Base-by-base conservation (phyloP, 208 protist species). In the Trypanosoma brucei region DNA sequence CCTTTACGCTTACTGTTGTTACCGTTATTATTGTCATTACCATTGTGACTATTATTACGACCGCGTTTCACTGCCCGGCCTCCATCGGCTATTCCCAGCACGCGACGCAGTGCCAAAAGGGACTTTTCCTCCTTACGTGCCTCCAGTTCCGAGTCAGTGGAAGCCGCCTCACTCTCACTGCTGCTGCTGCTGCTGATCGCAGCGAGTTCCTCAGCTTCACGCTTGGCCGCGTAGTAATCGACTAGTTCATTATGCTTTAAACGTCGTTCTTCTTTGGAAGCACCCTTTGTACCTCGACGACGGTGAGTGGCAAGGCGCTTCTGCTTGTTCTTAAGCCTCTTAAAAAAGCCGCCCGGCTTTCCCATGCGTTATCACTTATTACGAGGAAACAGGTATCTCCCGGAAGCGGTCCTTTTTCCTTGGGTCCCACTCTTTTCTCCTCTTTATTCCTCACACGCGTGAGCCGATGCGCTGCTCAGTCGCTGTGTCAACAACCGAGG, bases 341-440 rank as follows among this genome's bases (percentile, higher is more conserved):
- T 89, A 64, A 94, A 94, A 70, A 94, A 94, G 1, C 88, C 88
- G 31, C 82, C 84, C 0, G 84, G 78, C 45, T 86, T 88, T 4
- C 84, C 84, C 84, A 91, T 88, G 40, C 52, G 55, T 14, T 36
- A 46, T 6, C 1, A 42, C n/a, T 55, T 35, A 38, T 39, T 36
- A 46, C 6, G 11, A 46, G 42, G 42, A 46, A 22, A 22, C 22
- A 22, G 22, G 22, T 22, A 22, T 22, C 22, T 22, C 22, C 22
- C 22, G 22, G 22, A 22, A 22, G 22, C 22, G 22, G 22, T 22
- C 22, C 22, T 22, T 22, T 22, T 22, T 22, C 22, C 22, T 22
- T 22, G 22, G 22, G 0, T 22, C 22, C 22, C 22, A 22, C 22
- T 22, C 22, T 22, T 22, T 22, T 22, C 22, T 22, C 22, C 22